Base-by-base conservation (phyloP, 768 basidiomycete genomes). In the Sporobolomyces pararoseus region DNA sequence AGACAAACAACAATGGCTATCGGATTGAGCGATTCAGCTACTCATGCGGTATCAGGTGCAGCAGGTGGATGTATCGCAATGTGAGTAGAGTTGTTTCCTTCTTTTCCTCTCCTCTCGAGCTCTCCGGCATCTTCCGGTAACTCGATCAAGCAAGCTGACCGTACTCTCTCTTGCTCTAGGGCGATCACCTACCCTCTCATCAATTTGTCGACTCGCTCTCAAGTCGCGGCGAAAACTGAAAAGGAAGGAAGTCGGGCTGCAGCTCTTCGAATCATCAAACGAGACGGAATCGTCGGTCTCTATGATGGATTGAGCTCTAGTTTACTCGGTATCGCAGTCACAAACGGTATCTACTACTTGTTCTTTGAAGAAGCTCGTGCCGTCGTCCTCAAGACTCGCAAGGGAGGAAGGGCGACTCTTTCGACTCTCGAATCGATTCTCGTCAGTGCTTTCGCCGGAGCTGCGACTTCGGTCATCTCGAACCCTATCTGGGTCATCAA, bases 401-500 rank as follows among this genome's bases (percentile, higher is more conserved):
- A 72, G 51, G 53, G 49, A 57, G 39, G 57, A 44, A 39, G 66
- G 14, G 62, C 49, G 7, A 88, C 86, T 0, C 83, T 97, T 37
- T 87, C 82, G 54, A 91, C 92, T 2, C 75, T 85, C n/a, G 94
- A 98, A 81, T 91, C 92, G 27, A 92, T 98, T 77, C 77, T 95
- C 19, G 88, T 89, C 14, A 90, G 91, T 0, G 80, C 95, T 46
- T 86, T 97, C 66, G 94, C 94, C 67, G 92, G 93, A 86, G 88
- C 89, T 50, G 89, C 89, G 16, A 96, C 95, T 4, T 89, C 91
- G 5, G 80, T 95, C 72, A 84, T 90, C 71, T 89, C 87, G 78
- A 97, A 98, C 80, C 95, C 95, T 4, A 88, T 98, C 69, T 99
- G 96, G 96, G 92, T 96, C 55, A 83, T 98, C 27, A 93, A 98